Percentiles rank a stretch among this genome's conserved stretches.
Evolutionary conservation across 805 yeast genomes (phyloP).

Genomic region (Cyberlindnera misumaiensis): DNA sequence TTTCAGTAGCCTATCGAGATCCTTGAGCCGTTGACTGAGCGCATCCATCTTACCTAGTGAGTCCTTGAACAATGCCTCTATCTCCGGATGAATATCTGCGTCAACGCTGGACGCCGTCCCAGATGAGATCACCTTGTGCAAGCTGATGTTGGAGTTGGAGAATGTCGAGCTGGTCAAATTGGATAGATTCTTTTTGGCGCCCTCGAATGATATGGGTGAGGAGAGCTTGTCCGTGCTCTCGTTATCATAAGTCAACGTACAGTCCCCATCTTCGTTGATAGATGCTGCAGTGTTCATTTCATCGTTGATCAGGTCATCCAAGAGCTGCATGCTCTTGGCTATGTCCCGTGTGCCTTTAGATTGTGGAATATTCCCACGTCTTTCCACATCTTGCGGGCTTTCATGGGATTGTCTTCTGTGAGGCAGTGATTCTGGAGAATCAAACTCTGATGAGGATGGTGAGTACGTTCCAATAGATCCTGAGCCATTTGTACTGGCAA

Average conservation of each 20-base stretch:
- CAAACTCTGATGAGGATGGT: conserved; percentile 39
- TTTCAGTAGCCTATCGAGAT: conserved; percentile 11
- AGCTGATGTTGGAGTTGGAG: conserved; percentile 19
- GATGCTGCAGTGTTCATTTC: conserved; percentile 14
- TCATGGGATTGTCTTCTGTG: conserved; percentile 2
- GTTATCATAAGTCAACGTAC: conserved; percentile 10
- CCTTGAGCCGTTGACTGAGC: conserved; percentile 23
- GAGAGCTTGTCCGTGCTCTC: conserved; percentile 11
- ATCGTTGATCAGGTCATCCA: conserved; percentile 27
- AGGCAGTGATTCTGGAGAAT: conserved; percentile 25
- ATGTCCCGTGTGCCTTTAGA: conserved; percentile 35
- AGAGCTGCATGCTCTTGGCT: conserved; percentile 29
- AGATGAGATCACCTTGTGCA: conserved; percentile 10
- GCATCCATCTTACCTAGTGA: conserved; percentile 42
- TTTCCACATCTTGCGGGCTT: conserved; percentile 12
- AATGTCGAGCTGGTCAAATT: conserved; percentile 20
- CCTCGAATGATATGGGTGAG: conserved; percentile 18
- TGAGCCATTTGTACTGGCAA: conserved; percentile 24
- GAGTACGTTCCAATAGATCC: conserved; percentile 41
- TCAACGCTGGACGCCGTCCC: conserved; percentile 5
- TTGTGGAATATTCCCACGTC: conserved; percentile 29
- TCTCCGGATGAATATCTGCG: conserved; percentile 33
- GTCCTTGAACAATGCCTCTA: conserved; percentile 51
- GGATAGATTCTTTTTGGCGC: conserved; percentile 13
- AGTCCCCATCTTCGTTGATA: conserved; percentile 11